Evolutionary conservation across 768 basidiomycete species (phyloP).

Genomic region (Trametes cubensis): DNA sequence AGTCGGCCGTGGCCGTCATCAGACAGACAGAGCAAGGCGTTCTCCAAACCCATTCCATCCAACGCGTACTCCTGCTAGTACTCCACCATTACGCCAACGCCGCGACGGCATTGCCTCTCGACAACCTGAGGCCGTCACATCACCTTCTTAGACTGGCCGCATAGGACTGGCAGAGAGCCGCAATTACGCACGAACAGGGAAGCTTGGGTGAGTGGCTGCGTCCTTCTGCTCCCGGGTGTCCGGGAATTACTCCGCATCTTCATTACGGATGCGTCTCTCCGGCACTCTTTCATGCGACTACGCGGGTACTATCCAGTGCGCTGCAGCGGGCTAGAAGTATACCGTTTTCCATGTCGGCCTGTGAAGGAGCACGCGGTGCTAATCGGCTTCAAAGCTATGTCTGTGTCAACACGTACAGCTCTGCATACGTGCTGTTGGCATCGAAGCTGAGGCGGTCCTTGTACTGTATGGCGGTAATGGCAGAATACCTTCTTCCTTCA

Average conservation of each 20-base stretch:
- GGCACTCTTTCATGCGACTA: not conserved
- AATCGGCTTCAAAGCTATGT: too few species aligned
- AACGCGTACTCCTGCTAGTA: not conserved
- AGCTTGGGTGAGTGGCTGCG: not conserved
- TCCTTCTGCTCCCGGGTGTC: not conserved
- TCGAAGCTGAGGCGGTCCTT: not conserved
- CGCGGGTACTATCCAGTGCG: not conserved
- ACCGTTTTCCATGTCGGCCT: not conserved
- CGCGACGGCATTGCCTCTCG: not conserved
- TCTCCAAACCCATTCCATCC: too few species aligned
- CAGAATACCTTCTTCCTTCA: not conserved
- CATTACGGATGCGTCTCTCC: not conserved
- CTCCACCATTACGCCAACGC: slow-evolving; percentile 6
- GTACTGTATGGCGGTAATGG: not conserved
- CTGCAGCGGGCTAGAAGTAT: not conserved
- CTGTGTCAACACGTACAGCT: too few species aligned
- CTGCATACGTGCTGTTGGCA: not conserved
- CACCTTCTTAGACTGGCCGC: slow-evolving; percentile 1
- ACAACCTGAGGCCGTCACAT: not conserved
- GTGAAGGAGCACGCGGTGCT: too few species aligned
- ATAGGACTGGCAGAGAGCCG: not conserved
- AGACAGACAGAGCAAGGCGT: too few species aligned
- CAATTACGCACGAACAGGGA: slow-evolving; percentile 11
- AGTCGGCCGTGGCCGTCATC: not conserved
- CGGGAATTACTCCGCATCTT: too few species aligned